Conservation (phyloP, 2,329 filamentous ascomycete genomes). For the Orbilia javanica region DNA sequence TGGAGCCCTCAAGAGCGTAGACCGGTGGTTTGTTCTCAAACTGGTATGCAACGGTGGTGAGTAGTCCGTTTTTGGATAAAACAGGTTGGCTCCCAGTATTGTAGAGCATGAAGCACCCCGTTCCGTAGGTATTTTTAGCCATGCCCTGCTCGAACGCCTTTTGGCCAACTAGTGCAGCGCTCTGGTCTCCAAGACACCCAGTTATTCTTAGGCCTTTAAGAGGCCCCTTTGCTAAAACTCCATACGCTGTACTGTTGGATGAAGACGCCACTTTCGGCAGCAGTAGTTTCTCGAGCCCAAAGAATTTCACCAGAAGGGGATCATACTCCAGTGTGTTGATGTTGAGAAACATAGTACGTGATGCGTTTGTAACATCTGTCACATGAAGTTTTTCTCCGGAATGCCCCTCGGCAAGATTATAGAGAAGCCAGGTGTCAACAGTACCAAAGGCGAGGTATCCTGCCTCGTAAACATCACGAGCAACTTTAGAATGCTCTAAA, state of each 20-base stretch:
- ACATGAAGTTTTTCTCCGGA: slow-evolving; percentile 77
- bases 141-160: slow-evolving; percentile 84
- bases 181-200: slow-evolving; percentile 90
- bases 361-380: slow-evolving; percentile 88
- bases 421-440: slow-evolving; percentile 88
- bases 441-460: slow-evolving; percentile 85
- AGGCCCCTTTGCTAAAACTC: slow-evolving; percentile 74
- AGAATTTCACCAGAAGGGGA: slow-evolving; percentile 80
- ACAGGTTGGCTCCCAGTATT: slow-evolving; percentile 88
- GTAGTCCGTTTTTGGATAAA: slow-evolving; percentile 82
- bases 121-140: slow-evolving; percentile 93
- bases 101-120: slow-evolving; percentile 88
- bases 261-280: slow-evolving; percentile 88
- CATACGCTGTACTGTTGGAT: slow-evolving; percentile 79
- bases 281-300: slow-evolving; percentile 79
- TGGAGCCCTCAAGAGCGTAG: slow-evolving; percentile 84
- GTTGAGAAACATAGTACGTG: slow-evolving; percentile 95
- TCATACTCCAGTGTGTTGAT: slow-evolving; percentile 84
- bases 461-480: slow-evolving; percentile 74
- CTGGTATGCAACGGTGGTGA: slow-evolving; percentile 89
- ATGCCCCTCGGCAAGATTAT: slow-evolving; percentile 80
- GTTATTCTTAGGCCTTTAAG: slow-evolving; percentile 79
- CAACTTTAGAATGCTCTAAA: slow-evolving; percentile 79
- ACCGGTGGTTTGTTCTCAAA: slow-evolving; percentile 77
- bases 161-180: slow-evolving; percentile 85